phyloP scores from a whole-genome alignment of 495 filamentous ascomycete species.

The Aspergillus kassunensis region DNA sequence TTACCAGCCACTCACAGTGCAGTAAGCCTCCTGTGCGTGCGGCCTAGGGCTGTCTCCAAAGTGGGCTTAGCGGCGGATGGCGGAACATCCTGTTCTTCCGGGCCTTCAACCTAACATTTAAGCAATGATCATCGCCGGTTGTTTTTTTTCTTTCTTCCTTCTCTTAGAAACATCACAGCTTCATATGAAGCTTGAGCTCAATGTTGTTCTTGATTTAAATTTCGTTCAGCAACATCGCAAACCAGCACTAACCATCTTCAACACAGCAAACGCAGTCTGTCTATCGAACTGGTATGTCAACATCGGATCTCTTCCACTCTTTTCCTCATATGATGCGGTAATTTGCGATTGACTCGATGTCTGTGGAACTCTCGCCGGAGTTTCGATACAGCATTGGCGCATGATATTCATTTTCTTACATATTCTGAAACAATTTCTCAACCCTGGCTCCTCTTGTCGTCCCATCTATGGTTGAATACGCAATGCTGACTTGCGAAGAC shows the following conservation, averaged over 20 bases:
- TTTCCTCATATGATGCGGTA: conserved; percentile 74
- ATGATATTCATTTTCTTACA: conserved; percentile 98
- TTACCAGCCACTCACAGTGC: conserved; percentile 28
- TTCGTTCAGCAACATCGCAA: too few species aligned
- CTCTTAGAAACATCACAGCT: not conserved
- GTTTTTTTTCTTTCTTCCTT: conserved; percentile 7
- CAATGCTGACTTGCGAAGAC: conserved; percentile 30
- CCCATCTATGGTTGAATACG: conserved; percentile 6
- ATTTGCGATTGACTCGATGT: conserved; percentile 92
- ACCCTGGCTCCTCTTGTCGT: conserved; percentile 14
- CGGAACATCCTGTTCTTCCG: conserved; percentile 18
- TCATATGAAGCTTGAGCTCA: not conserved
- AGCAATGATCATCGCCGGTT: conserved; percentile 19
- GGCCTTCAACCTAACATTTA: conserved; percentile 16
- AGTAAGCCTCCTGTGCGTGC: conserved; percentile 18
- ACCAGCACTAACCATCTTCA: not conserved
- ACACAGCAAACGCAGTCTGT: too few species aligned
- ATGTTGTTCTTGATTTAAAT: conserved; percentile 6
- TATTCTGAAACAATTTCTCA: conserved; percentile 74
- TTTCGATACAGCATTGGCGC: conserved; percentile 64
- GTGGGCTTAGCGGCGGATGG: conserved; percentile 14
- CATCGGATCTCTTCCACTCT: not conserved
- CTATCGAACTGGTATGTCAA: conserved; percentile 29
- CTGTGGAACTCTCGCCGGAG: conserved; percentile 85
- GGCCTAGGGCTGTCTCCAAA: conserved; percentile 37